Evolutionary conservation across 2,329 filamentous ascomycete species (phyloP).

Genomic region (Ceratocystis albifundus): DNA sequence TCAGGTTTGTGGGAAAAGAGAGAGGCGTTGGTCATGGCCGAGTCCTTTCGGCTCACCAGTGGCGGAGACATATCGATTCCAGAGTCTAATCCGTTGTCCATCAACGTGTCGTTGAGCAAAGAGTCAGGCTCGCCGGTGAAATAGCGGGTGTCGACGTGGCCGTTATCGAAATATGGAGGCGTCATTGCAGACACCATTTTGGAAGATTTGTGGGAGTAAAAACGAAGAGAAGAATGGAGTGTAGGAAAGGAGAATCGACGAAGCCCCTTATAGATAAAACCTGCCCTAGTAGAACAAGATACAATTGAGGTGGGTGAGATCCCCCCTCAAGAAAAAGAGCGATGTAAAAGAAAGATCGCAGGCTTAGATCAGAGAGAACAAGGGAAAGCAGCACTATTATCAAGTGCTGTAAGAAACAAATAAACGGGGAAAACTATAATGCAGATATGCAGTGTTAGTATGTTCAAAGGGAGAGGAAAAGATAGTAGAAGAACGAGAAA

Average conservation of each 20-base stretch:
- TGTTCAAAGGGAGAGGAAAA: not conserved
- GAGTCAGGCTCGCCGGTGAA: not conserved
- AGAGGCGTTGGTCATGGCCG: conserved; percentile 39
- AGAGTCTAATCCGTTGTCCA: conserved; percentile 39
- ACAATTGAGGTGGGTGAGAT: not conserved
- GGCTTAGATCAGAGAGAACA: not conserved
- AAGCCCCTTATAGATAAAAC: not conserved
- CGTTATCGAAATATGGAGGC: conserved; percentile 9
- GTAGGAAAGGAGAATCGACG: not conserved
- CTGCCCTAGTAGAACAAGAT: not conserved
- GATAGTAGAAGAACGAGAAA: not conserved
- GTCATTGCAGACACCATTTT: conserved; percentile 20
- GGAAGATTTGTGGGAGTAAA: not conserved
- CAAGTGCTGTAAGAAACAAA: not conserved
- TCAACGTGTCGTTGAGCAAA: conserved; percentile 16
- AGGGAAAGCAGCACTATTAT: not conserved
- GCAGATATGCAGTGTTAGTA: too few species aligned
- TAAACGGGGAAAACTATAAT: not conserved
- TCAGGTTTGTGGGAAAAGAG: conserved; percentile 56
- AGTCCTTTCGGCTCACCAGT: conserved; percentile 53
- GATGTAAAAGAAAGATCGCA: conserved; percentile 1
- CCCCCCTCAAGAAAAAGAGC: not conserved
- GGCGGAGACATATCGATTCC: conserved; percentile 49
- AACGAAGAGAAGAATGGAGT: not conserved
- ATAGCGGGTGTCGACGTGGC: conserved; percentile 7